Percentiles rank a stretch among this genome's conserved stretches.
phyloP scores from a whole-genome alignment of 176 grass and related monocot species.

The Musa acuminata region DNA sequence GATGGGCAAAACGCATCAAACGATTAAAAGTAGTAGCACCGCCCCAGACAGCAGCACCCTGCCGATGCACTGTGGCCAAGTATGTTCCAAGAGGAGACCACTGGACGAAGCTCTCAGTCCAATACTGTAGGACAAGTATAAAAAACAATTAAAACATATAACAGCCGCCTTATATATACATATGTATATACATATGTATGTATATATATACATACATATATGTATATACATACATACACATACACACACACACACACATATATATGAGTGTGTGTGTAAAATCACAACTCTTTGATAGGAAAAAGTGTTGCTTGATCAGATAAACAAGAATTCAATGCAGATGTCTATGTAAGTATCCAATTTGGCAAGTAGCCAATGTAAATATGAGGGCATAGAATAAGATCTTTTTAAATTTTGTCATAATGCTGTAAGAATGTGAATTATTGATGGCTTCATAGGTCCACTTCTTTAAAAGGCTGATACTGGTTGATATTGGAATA shows the following conservation, averaged over 20 bases:
- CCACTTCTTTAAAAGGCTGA: not conserved
- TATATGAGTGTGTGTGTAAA: too few relatives aligned
- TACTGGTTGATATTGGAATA: not conserved
- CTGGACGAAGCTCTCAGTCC: constrained; percentile 93
- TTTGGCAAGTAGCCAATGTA: not conserved
- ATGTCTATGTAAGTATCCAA: not conserved
- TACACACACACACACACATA: too few relatives aligned
- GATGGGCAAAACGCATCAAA: constrained; percentile 69
- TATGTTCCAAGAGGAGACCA: constrained; percentile 94
- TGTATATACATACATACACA: too few relatives aligned
- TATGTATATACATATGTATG: too few relatives aligned
- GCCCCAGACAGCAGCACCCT: constrained; percentile 82
- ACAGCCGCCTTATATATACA: not conserved
- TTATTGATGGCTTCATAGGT: not conserved
- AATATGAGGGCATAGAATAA: not conserved
- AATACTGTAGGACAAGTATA: constrained; percentile 45
- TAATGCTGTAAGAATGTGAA: too few relatives aligned
- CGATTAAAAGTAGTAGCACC: constrained; percentile 68
- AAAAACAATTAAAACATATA: not conserved
- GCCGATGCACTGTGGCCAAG: constrained; percentile 90
- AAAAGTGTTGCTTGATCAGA: too few relatives aligned
- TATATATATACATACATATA: too few relatives aligned
- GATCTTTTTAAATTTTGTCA: not conserved
- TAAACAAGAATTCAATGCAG: not conserved
- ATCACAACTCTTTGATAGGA: too few relatives aligned